Evolutionary conservation across 2,329 filamentous ascomycete species (phyloP).

Genomic region (Cladophialophora chaetospira): DNA sequence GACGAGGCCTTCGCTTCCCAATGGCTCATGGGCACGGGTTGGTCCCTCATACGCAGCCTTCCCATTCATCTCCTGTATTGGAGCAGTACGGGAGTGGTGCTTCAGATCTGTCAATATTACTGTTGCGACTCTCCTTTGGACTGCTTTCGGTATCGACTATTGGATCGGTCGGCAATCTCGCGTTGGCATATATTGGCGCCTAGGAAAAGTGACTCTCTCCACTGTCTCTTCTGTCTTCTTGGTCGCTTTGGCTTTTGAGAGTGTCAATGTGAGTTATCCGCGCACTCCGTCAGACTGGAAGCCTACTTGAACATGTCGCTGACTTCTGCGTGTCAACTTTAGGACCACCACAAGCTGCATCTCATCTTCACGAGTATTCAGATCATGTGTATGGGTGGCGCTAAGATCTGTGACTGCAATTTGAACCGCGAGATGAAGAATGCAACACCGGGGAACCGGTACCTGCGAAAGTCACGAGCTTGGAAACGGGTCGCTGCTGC

Average conservation of each 20-base stretch:
- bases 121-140: constrained; percentile 11
- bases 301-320: too few species aligned
- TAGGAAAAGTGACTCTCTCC: not conserved
- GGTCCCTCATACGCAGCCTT: constrained; percentile 9
- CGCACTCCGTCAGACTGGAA: too few species aligned
- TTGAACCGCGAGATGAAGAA: constrained; percentile 1
- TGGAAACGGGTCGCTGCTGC: constrained; percentile 10
- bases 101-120: constrained; percentile 8
- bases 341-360: constrained; percentile 6
- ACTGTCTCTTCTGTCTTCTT: constrained; percentile 8
- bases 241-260: constrained; percentile 9
- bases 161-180: not conserved
- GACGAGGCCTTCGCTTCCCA: not conserved
- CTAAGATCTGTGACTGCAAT: constrained; percentile 14
- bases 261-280: too few species aligned
- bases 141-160: constrained; percentile 10
- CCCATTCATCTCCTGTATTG: constrained; percentile 14
- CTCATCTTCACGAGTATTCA: constrained; percentile 17
- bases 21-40: constrained; percentile 15
- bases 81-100: constrained; percentile 1
- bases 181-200: constrained; percentile 5
- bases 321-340: too few species aligned
- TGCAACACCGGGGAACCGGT: constrained; percentile 3
- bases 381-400: constrained; percentile 9
- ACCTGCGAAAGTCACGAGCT: not conserved